Conservation (phyloP, 352 stramenopile species). For the Discostella stelligera region DNA sequence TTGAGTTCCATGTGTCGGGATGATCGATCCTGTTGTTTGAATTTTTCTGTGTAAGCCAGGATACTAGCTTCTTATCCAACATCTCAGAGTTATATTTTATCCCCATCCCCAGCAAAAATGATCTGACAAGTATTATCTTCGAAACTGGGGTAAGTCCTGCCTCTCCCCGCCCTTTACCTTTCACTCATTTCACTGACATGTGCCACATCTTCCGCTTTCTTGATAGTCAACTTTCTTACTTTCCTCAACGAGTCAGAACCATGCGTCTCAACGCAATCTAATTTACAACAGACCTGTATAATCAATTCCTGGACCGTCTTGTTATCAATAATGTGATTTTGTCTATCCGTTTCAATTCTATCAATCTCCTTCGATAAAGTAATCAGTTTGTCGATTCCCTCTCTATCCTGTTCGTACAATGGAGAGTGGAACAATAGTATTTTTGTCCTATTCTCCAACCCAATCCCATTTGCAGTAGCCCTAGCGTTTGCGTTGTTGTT, state of each 20-base stretch:
- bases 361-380: slow-evolving; percentile 51
- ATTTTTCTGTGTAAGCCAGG: slow-evolving; percentile 15
- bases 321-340: slow-evolving; percentile 31
- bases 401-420: slow-evolving; percentile 50
- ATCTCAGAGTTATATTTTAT: background rate
- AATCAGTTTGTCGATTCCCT: slow-evolving; percentile 44
- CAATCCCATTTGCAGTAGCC: slow-evolving; percentile 29
- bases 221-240: slow-evolving; percentile 59
- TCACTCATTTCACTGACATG: slow-evolving; percentile 46
- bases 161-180: slow-evolving; percentile 12
- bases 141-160: background rate
- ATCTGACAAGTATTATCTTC: background rate
- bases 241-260: slow-evolving; percentile 56
- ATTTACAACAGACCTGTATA: slow-evolving; percentile 66
- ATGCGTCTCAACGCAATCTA: slow-evolving; percentile 64
- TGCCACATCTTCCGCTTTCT: slow-evolving; percentile 55
- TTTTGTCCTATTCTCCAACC: slow-evolving; percentile 52
- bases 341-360: slow-evolving; percentile 40
- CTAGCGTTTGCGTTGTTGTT: background rate
- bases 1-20: slow-evolving; percentile 40
- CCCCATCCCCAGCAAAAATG: background rate
- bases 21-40: slow-evolving; percentile 50
- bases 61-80: background rate
- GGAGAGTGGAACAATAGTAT: slow-evolving; percentile 63
- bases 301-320: slow-evolving; percentile 58